A percentile compares a stretch with the other conserved stretches of the same genome.
Evolutionary conservation across 2,329 filamentous ascomycete genomes (phyloP).

Genomic region (Paecilomyces niveus): DNA sequence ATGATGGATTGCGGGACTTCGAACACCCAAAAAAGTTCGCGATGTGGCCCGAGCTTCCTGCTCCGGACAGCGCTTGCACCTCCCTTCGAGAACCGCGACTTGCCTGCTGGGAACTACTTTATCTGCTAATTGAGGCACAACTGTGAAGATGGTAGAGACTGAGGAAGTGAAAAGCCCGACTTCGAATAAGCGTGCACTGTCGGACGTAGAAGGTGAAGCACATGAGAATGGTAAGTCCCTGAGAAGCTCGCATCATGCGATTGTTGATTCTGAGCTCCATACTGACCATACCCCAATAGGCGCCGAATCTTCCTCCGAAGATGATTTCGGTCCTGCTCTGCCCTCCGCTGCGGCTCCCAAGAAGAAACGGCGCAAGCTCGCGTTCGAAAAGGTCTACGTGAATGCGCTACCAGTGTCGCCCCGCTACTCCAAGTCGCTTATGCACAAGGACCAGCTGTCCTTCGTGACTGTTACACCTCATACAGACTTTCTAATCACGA

Average conservation of each 20-base stretch:
- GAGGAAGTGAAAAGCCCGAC: conserved; percentile 14
- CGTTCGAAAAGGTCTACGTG: conserved; percentile 91
- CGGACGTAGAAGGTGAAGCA: conserved; percentile 46
- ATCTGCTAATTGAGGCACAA: not conserved
- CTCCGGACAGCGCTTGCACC: not conserved
- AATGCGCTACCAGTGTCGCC: conserved; percentile 74
- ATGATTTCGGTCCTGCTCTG: conserved; percentile 89
- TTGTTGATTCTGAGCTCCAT: not conserved
- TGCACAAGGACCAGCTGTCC: conserved; percentile 93
- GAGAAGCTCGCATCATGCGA: conserved; percentile 6
- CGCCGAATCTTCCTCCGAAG: conserved; percentile 58
- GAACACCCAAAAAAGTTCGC: conserved; percentile 19
- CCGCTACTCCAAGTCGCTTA: conserved; percentile 90
- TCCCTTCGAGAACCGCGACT: conserved; percentile 1
- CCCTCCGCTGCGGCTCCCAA: conserved; percentile 72
- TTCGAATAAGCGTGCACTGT: conserved; percentile 51
- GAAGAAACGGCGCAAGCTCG: conserved; percentile 85
- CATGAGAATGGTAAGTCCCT: conserved; percentile 21
- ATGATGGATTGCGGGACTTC: conserved; percentile 12
- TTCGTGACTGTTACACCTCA: conserved; percentile 82
- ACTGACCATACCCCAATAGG: not conserved
- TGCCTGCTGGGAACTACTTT: not conserved
- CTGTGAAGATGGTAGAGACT: conserved; percentile 21
- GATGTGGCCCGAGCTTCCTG: conserved; percentile 20
- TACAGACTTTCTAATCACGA: conserved; percentile 93